phyloP scores from a whole-genome alignment of 371 early-diverging fungal species.

The Haplosporangium sp. region DNA sequence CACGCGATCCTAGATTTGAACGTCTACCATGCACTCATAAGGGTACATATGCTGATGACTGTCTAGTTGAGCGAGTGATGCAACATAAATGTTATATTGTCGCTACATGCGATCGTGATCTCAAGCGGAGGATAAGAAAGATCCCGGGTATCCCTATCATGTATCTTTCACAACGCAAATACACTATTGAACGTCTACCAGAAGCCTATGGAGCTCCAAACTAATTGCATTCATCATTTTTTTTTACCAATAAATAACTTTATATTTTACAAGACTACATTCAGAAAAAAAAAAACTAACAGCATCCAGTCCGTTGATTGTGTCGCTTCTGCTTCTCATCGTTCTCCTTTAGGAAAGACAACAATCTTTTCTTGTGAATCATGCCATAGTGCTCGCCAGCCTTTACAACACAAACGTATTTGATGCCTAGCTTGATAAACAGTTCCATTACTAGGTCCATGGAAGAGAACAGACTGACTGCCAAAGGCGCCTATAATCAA shows the following conservation, averaged over 20 bases:
- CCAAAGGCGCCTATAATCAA: slow-evolving; percentile 75
- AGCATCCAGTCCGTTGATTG: slow-evolving; percentile 21
- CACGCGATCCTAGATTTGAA: slow-evolving; percentile 96
- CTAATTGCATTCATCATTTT: too few species aligned
- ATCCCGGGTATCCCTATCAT: slow-evolving; percentile 99
- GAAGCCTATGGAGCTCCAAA: slow-evolving; percentile 65
- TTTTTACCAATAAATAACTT: too few species aligned
- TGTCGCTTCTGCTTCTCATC: slow-evolving; percentile 59
- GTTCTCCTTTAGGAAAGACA: slow-evolving; percentile 73
- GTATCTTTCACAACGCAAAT: slow-evolving; percentile 95
- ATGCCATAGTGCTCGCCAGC: slow-evolving; percentile 77
- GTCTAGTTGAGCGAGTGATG: slow-evolving; percentile 96
- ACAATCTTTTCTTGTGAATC: slow-evolving; percentile 80
- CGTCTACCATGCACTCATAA: slow-evolving; percentile 98
- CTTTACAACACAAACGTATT: slow-evolving; percentile 70
- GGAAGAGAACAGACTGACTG: slow-evolving; percentile 77
- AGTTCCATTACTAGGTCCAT: slow-evolving; percentile 91
- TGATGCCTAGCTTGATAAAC: slow-evolving; percentile 85
- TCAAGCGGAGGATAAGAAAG: slow-evolving; percentile 98
- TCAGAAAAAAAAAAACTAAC: background rate
- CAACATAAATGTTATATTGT: slow-evolving; percentile 99
- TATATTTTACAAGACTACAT: background rate
- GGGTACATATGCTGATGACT: slow-evolving; percentile 99
- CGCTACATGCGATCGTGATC: slow-evolving; percentile 99
- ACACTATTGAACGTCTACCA: slow-evolving; percentile 96